Base-by-base conservation (phyloP, 2,329 filamentous ascomycete species). In the Colletotrichum chlorophyti region DNA sequence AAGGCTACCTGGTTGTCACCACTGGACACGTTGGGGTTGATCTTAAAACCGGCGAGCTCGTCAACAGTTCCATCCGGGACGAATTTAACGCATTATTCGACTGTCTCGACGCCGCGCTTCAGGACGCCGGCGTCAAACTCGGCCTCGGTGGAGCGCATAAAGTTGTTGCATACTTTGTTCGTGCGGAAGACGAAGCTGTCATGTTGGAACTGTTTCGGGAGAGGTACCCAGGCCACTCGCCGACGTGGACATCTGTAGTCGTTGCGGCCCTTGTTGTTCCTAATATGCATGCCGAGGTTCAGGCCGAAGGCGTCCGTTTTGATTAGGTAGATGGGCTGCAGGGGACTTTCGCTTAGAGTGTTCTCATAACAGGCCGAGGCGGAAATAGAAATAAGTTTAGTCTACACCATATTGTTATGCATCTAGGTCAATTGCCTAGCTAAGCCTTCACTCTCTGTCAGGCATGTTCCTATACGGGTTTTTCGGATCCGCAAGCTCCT, bases 391-490 rank as follows among this genome's bases (percentile, higher is more conserved):
- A n/a, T n/a, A n/a, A n/a, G n/a, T n/a, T n/a, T n/a, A n/a, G n/a
- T n/a, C n/a, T n/a, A n/a, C n/a, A n/a, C n/a, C n/a, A n/a, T n/a
- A n/a, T n/a, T n/a, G n/a, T n/a, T n/a, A n/a, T n/a, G n/a, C n/a
- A n/a, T n/a, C n/a, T n/a, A n/a, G n/a, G n/a, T 34, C 26, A 12
- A 14, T 7, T 4, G n/a, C n/a, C 8, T 17, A 15, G 8, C 21
- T 41, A 14, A 15, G 10, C n/a, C 15, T 14, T 54, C 49, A 52
- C 15, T 43, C 27, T 29, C 31, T 23, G 32, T 69, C 66, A 1
- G 63, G 58, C 66, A 69, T 69, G n/a, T 67, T 53, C 8, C 64
- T 32, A 23, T 53, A 69, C 4, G 64, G 63, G 31, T 69, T 69
- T 14, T 58, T 64, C 1, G 65, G 65, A 17, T 69, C 66, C 0